These are phyloP conservation scores for Suillus decipiens DNA, from an alignment of 768 basidiomycete genomes.

Conservation along the genomic window DNA sequence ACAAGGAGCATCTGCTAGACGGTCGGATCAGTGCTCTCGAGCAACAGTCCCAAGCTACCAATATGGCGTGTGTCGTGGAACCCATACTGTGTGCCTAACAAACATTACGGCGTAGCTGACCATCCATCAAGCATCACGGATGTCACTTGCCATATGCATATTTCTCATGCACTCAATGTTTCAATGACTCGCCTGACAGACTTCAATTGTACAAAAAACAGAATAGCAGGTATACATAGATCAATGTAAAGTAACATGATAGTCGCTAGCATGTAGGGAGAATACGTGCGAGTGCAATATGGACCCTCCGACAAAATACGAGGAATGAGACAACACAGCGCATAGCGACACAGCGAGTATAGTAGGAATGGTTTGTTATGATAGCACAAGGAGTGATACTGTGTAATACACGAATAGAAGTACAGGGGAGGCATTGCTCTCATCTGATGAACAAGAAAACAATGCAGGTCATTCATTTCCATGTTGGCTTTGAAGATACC, in stretches of 20 bases:
- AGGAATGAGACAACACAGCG: constrained; percentile 17
- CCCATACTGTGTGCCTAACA: background rate
- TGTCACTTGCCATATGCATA: background rate
- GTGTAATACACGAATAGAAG: constrained; percentile 7
- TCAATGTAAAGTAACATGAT: constrained; percentile 28
- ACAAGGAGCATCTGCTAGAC: background rate
- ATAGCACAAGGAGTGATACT: background rate
- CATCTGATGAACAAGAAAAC: constrained; percentile 15
- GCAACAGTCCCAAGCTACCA: background rate
- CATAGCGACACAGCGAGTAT: constrained; percentile 20
- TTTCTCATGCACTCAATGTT: background rate
- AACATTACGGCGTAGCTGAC: background rate
- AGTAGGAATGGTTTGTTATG: constrained; percentile 7
- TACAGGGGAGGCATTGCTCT: constrained; percentile 23
- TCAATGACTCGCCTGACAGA: constrained; percentile 1
- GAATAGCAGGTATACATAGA: constrained; percentile 24
- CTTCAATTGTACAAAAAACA: constrained; percentile 18
- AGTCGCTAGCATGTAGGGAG: constrained; percentile 23
- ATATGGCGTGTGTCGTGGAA: background rate
- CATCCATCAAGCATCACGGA: background rate
- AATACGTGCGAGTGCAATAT: constrained; percentile 4
- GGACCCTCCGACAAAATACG: constrained; percentile 12
- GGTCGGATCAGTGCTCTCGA: background rate
- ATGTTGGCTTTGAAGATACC: constrained; percentile 50
- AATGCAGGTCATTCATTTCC: constrained; percentile 46